These are phyloP conservation scores for Xylaria digitata DNA, from an alignment of 2,329 filamentous ascomycete species.

Conservation along the genomic window DNA sequence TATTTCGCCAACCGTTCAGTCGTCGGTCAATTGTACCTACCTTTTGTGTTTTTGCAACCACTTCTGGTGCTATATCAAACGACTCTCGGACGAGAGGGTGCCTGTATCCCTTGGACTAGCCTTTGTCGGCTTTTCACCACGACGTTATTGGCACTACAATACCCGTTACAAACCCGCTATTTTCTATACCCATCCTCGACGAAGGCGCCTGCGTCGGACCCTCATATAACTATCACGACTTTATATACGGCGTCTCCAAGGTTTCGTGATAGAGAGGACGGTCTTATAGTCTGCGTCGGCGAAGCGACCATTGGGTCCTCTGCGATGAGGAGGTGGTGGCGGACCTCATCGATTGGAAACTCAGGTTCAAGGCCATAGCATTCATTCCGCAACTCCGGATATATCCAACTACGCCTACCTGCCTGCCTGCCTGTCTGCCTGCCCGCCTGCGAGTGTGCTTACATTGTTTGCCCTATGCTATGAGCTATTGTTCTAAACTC, in stretches of 20 bases:
- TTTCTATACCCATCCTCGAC: constrained; percentile 7
- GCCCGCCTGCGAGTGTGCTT: constrained; percentile 25
- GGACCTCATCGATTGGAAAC: constrained; percentile 48
- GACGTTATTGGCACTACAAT: constrained; percentile 11
- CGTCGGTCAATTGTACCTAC: constrained; percentile 4
- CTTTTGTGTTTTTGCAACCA: neutral
- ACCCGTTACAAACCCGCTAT: constrained; percentile 4
- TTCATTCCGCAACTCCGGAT: constrained; percentile 34
- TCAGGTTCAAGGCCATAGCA: constrained; percentile 46
- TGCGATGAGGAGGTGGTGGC: constrained; percentile 53
- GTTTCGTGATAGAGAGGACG: constrained; percentile 13
- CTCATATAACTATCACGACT: constrained; percentile 17
- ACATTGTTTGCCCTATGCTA: constrained; percentile 41
- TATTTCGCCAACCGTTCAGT: constrained; percentile 6
- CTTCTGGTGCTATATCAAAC: constrained; percentile 21
- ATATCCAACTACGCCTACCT: constrained; percentile 31
- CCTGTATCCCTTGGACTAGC: neutral
- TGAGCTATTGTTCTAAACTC: constrained; percentile 40
- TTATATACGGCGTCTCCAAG: constrained; percentile 15
- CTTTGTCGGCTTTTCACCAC: constrained; percentile 11
- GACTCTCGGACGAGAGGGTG: constrained; percentile 11
- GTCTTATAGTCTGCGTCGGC: constrained; percentile 34
- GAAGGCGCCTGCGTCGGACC: constrained; percentile 27
- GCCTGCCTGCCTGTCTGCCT: constrained; percentile 21
- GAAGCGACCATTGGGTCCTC: constrained; percentile 50